These are phyloP conservation scores for Alternaria alternata DNA, from an alignment of 2,329 filamentous ascomycete genomes.

Conservation along the genomic window DNA sequence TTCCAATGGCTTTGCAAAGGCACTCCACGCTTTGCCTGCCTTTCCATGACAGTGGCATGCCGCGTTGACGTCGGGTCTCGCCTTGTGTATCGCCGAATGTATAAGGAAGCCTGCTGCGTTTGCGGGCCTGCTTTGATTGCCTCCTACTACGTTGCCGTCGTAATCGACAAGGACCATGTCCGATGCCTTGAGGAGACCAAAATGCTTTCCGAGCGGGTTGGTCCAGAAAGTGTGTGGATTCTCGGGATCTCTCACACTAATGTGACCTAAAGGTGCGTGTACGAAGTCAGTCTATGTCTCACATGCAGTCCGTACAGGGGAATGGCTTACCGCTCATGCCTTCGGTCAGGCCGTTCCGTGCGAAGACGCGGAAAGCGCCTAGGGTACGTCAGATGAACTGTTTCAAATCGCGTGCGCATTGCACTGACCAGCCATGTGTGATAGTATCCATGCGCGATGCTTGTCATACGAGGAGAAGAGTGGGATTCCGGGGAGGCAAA, in stretches of 20 bases:
- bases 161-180: constrained; percentile 74
- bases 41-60: constrained; percentile 74
- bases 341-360: constrained; percentile 70
- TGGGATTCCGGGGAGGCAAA: constrained; percentile 63
- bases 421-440: constrained; percentile 65
- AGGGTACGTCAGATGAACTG: not conserved
- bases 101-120: constrained; percentile 76
- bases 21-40: constrained; percentile 72
- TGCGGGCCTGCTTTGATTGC: constrained; percentile 66
- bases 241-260: constrained; percentile 72
- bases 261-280: constrained; percentile 61
- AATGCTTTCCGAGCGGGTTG: constrained; percentile 71
- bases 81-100: constrained; percentile 73
- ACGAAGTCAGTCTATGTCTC: not conserved
- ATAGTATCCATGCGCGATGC: constrained; percentile 69
- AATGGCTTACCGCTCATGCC: constrained; percentile 60
- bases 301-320: not conserved
- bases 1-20: constrained; percentile 70
- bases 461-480: constrained; percentile 61
- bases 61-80: constrained; percentile 69
- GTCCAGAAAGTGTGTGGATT: constrained; percentile 72
- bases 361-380: constrained; percentile 71
- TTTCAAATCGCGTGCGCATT: not conserved
- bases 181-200: constrained; percentile 68
- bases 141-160: constrained; percentile 69